Conservation (phyloP, 2,329 filamentous ascomycete species). For the Aspergillus clavatus region DNA sequence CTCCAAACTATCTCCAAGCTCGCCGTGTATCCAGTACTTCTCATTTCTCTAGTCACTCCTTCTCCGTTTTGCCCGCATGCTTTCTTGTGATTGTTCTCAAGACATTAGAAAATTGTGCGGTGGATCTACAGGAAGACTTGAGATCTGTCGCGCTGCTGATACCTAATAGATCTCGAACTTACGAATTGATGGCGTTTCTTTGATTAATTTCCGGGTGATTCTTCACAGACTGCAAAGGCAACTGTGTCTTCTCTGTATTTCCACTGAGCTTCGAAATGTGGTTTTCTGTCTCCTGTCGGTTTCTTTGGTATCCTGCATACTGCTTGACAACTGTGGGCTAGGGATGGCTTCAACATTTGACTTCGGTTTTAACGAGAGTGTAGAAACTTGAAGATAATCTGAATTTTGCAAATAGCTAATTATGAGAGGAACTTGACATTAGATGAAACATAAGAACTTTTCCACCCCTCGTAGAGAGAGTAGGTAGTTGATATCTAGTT, state of each 20-base stretch:
- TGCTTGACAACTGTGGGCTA: neutral
- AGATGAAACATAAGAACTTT: neutral
- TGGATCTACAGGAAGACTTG: slow-evolving; percentile 22
- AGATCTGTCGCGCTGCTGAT: slow-evolving; percentile 27
- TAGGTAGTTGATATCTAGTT: too few species aligned
- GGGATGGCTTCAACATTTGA: neutral
- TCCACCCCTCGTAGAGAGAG: neutral
- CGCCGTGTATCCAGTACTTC: slow-evolving; percentile 2
- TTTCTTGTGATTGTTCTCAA: slow-evolving; percentile 7
- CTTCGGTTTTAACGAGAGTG: neutral
- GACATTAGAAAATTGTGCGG: slow-evolving; percentile 25
- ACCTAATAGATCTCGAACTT: slow-evolving; percentile 28
- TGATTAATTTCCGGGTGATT: slow-evolving; percentile 6
- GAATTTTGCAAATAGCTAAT: neutral
- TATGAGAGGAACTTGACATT: neutral
- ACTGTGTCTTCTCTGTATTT: neutral
- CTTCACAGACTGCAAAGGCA: neutral
- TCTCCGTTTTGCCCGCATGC: slow-evolving; percentile 2
- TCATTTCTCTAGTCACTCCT: slow-evolving; percentile 1
- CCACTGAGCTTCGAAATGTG: neutral
- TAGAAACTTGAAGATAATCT: neutral
- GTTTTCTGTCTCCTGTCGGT: neutral
- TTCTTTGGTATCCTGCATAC: neutral
- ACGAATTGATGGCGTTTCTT: slow-evolving; percentile 18
- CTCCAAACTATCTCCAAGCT: neutral